These are phyloP conservation scores for Saccharomycopsis javanensis DNA, from an alignment of 805 yeast genomes.

Conservation along the genomic window DNA sequence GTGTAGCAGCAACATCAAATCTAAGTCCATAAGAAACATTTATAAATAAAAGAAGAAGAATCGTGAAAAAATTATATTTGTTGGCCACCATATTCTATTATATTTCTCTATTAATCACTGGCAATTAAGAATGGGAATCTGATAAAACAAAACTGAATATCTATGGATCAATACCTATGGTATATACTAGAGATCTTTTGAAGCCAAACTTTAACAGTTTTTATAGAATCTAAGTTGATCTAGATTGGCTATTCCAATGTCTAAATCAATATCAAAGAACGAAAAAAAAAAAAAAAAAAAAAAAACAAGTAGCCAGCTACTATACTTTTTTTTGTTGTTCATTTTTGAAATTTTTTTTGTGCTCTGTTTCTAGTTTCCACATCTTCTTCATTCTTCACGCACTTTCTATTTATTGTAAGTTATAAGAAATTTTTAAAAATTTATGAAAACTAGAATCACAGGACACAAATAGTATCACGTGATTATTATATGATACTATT, in stretches of 20 bases:
- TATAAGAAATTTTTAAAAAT: background rate
- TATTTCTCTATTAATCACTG: background rate
- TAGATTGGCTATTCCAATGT: too few species aligned
- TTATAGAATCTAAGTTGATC: too few species aligned
- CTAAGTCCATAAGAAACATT: constrained; percentile 10
- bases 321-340: too few species aligned
- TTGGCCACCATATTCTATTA: background rate
- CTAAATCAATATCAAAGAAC: too few species aligned
- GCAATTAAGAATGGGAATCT: too few species aligned
- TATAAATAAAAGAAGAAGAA: constrained; percentile 1
- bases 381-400: too few species aligned
- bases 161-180: background rate
- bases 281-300: too few species aligned
- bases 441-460: background rate
- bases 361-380: too few species aligned
- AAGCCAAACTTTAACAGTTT: too few species aligned
- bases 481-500: background rate
- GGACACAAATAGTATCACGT: background rate
- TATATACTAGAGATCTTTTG: too few species aligned
- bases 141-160: background rate
- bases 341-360: constrained; percentile 2
- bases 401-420: too few species aligned
- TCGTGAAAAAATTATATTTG: background rate
- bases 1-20: constrained; percentile 17
- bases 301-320: too few species aligned